Evolutionary conservation across 2,329 filamentous ascomycete species (phyloP).

Genomic region (Alternaria arborescens): DNA sequence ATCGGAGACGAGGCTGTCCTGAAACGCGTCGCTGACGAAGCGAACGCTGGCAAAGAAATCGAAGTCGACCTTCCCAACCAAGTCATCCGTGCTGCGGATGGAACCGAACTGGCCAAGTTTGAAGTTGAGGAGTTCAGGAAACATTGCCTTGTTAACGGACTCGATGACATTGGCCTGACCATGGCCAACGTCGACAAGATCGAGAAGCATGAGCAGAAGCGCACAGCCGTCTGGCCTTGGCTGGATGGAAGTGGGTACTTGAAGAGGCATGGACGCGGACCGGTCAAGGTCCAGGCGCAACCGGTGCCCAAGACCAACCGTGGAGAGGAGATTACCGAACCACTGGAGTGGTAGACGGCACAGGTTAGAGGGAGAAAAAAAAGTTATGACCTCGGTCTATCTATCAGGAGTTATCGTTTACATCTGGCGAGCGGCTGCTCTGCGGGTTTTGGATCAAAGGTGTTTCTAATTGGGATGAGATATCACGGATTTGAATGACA

Average conservation of each 20-base stretch:
- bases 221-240: constrained; percentile 85
- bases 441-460: constrained; percentile 5
- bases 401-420: neutral
- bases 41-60: constrained; percentile 79
- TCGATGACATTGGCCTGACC: constrained; percentile 95
- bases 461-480: constrained; percentile 1
- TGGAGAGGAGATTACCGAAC: constrained; percentile 83
- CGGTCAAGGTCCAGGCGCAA: constrained; percentile 69
- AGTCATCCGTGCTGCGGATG: constrained; percentile 77
- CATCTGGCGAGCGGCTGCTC: constrained; percentile 5
- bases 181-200: constrained; percentile 95
- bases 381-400: constrained; percentile 1
- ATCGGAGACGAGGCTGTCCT: constrained; percentile 74
- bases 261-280: constrained; percentile 62
- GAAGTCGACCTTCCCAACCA: constrained; percentile 91
- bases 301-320: constrained; percentile 89
- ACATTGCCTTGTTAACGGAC: constrained; percentile 90
- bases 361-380: neutral
- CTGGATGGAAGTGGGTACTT: constrained; percentile 87
- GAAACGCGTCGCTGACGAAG: constrained; percentile 77
- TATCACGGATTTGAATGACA: constrained; percentile 8
- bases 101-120: constrained; percentile 78
- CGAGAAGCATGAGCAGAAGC: constrained; percentile 77
- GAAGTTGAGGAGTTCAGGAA: constrained; percentile 94
- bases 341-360: constrained; percentile 78